These are phyloP conservation scores for Pythium aristosporum DNA, from an alignment of 352 stramenopile genomes.

Conservation along the genomic window DNA sequence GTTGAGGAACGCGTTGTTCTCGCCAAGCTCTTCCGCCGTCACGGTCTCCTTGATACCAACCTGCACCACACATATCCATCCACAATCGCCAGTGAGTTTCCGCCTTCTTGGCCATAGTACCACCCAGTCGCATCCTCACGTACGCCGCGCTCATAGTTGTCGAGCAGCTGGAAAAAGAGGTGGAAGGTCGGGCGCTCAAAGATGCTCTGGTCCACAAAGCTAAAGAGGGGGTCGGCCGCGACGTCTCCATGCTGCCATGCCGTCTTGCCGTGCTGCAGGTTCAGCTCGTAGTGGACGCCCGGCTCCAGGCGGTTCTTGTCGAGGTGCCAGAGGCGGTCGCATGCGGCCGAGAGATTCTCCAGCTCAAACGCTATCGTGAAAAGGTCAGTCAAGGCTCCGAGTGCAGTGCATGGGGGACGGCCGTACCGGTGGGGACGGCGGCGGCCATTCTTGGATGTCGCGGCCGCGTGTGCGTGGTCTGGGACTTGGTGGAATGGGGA, in stretches of 20 bases:
- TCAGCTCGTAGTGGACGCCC: conserved; percentile 90
- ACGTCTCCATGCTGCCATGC: conserved; percentile 87
- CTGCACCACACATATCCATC: conserved; percentile 26
- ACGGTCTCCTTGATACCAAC: conserved; percentile 87
- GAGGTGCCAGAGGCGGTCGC: conserved; percentile 92
- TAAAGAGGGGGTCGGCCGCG: conserved; percentile 90
- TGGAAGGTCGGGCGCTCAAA: conserved; percentile 91
- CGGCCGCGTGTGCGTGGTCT: not conserved
- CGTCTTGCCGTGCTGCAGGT: conserved; percentile 92
- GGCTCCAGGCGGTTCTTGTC: conserved; percentile 89
- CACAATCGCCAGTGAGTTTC: too few relatives aligned
- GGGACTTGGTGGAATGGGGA: conserved; percentile 8
- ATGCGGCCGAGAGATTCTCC: conserved; percentile 58
- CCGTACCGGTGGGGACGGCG: conserved; percentile 44
- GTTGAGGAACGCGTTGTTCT: conserved; percentile 93
- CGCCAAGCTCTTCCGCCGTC: conserved; percentile 79
- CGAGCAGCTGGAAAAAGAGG: conserved; percentile 89
- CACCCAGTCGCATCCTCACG: conserved; percentile 5
- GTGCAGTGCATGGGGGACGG: not conserved
- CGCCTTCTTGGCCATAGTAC: not conserved
- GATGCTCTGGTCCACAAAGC: conserved; percentile 79
- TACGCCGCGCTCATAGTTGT: conserved; percentile 87
- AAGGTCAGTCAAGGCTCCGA: not conserved
- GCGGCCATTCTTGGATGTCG: conserved; percentile 33
- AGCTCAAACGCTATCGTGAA: conserved; percentile 46